Percentiles rank a stretch among this genome's conserved stretches.
Conservation (phyloP, 73 alveolate genomes). For the Blepharisma stoltei region DNA sequence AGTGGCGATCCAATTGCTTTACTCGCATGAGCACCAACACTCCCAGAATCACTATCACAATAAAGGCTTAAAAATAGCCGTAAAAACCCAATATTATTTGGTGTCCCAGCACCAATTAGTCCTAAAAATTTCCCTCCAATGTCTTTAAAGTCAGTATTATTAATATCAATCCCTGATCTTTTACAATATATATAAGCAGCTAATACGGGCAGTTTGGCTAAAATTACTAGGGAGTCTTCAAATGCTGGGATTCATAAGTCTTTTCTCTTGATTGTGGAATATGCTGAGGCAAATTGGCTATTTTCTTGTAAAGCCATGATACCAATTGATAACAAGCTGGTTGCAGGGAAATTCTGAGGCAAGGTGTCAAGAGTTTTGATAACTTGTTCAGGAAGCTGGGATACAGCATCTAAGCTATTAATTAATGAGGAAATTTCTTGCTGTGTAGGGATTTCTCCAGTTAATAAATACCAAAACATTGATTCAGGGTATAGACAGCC, state of each 20-base stretch:
- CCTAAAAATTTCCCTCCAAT: not conserved
- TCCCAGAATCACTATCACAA: constrained; percentile 16
- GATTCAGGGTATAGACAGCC: not conserved
- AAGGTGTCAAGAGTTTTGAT: not conserved
- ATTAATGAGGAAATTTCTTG: not conserved
- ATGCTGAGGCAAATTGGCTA: not conserved
- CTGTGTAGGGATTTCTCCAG: constrained; percentile 2
- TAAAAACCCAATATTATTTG: not conserved
- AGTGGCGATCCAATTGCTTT: constrained; percentile 17
- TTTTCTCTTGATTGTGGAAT: not conserved
- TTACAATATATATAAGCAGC: constrained; percentile 20
- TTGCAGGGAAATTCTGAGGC: constrained; percentile 27
- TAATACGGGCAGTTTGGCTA: not conserved
- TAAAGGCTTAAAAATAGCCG: not conserved
- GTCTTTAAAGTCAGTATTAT: not conserved
- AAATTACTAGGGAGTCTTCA: constrained; percentile 14
- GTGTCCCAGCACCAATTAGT: not conserved
- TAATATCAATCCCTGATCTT: not conserved
- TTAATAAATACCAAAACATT: constrained; percentile 21
- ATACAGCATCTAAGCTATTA: not conserved
- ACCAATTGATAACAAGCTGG: not conserved
- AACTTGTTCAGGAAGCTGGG: constrained; percentile 9
- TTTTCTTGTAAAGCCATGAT: not conserved
- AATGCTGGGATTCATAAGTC: not conserved
- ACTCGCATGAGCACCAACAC: constrained; percentile 5